Evolutionary conservation across 176 grass and related monocot genomes (phyloP).

Genomic region (Tillandsia leiboldiana): DNA sequence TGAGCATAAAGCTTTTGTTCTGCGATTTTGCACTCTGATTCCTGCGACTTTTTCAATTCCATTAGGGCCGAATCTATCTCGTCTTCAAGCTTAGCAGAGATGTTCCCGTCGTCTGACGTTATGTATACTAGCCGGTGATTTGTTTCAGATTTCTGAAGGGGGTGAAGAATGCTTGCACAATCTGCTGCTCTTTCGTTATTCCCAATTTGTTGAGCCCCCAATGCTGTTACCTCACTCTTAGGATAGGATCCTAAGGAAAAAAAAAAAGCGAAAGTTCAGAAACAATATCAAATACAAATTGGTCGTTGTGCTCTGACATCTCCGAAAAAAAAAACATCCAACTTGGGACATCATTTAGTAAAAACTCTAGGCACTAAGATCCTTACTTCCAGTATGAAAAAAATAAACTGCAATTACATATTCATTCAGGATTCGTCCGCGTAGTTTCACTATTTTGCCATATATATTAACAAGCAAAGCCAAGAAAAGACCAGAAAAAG

Average conservation of each 20-base stretch:
- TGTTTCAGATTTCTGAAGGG: slow-evolving; percentile 21
- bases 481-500: too few relatives aligned
- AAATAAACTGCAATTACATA: too few relatives aligned
- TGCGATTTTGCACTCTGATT: slow-evolving; percentile 47
- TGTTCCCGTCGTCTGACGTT: slow-evolving; percentile 26
- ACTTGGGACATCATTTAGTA: too few relatives aligned
- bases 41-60: slow-evolving; percentile 60
- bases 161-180: slow-evolving; percentile 27
- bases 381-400: too few relatives aligned
- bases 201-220: slow-evolving; percentile 23
- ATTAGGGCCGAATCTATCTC: slow-evolving; percentile 49
- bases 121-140: slow-evolving; percentile 31
- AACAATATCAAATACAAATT: not conserved
- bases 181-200: slow-evolving; percentile 1
- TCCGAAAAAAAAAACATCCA: not conserved
- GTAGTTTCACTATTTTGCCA: too few relatives aligned
- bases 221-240: slow-evolving; percentile 21
- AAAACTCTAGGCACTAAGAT: too few relatives aligned
- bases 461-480: too few relatives aligned
- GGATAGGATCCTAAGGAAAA: slow-evolving; percentile 29
- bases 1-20: slow-evolving; percentile 71
- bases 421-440: too few relatives aligned
- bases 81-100: slow-evolving; percentile 56
- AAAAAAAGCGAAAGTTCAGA: not conserved
- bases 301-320: too few relatives aligned